Evolutionary conservation across 225 moss, liverwort and hornwort genomes (phyloP), one percentile per base, ranked within the genome.

Genomic region (Ulota crispa): DNA sequence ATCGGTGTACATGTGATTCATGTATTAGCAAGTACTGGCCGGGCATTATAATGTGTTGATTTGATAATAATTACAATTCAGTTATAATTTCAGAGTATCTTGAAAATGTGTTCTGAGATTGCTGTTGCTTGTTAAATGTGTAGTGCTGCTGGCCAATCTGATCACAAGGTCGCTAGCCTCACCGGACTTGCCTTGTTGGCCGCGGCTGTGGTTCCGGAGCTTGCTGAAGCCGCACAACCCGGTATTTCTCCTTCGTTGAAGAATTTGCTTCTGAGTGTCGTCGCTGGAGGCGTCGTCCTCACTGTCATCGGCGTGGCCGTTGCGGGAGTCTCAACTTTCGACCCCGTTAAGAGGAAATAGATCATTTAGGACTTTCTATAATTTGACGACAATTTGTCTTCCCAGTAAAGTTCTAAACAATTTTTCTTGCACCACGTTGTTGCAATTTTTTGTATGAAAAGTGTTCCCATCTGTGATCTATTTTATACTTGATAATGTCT

Each of bases 261-360:
- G 93, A 97, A 95, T 84, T 84, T 97, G 89, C 91, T 97, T 3
- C 71, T 95, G 27, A 97, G 95, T 73, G 93, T 97, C 10, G 83
- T 95, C 13, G 95, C 95, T 0, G 97, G 97, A 70, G 97, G 97
- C 54, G 86, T 84, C 4, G 92, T 97, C 15, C 76, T 88, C 21
- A 76, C 82, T 34, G 86, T 45, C 4, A 57, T 97, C 60, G 95
- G 90, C 16, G 83, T 93, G 13, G 97, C 83, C 12, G 86, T 97
- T 4, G 97, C 95, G 0, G 97, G 97, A 83, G 95, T 97, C 23
- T 88, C 97, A 18, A 97, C 97, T 21, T 97, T 97, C 42, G 97
- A 97, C 78, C 97, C 97, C 78, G 93, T 97, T 75, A 97, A 97
- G 92, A 97, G 96, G 64, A 90, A 90, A 65, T 87, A 90, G 81